phyloP scores from a whole-genome alignment of 164 flowering plant genomes.

The Stephania japonica region DNA sequence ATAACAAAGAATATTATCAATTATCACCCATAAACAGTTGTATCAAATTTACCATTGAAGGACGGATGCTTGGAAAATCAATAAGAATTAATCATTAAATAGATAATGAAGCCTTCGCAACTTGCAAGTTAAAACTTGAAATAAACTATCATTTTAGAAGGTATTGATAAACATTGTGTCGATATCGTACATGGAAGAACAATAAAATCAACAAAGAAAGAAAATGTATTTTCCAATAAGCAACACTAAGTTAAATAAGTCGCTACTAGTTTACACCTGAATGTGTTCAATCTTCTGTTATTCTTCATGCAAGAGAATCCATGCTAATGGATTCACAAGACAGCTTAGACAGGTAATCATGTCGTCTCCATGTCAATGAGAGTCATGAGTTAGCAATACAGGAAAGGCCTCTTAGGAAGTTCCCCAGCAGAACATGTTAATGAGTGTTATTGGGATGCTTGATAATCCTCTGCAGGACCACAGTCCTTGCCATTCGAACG shows the following conservation, averaged over 20 bases:
- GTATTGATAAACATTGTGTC: not conserved
- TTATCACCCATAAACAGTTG: too few relatives aligned
- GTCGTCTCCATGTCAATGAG: not conserved
- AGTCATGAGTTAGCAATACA: not conserved
- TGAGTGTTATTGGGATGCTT: conserved; percentile 33
- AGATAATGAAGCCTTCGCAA: too few relatives aligned
- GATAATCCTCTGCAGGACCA: conserved; percentile 63
- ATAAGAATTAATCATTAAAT: not conserved
- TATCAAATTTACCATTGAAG: too few relatives aligned
- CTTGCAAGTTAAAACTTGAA: too few relatives aligned
- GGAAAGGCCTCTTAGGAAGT: conserved; percentile 6
- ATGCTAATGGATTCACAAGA: conserved; percentile 8
- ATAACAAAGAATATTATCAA: too few relatives aligned
- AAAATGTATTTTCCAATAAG: not conserved
- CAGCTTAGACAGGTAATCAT: not conserved
- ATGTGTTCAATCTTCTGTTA: conserved; percentile 1
- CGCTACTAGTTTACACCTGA: not conserved
- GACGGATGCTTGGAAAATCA: not conserved
- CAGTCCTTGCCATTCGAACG: conserved; percentile 55
- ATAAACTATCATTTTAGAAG: not conserved
- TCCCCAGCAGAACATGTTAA: conserved; percentile 11
- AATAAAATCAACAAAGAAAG: not conserved
- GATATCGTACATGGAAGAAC: not conserved
- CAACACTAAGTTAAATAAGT: not conserved
- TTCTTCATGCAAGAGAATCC: conserved; percentile 7